Evolutionary conservation across 1,284 basidiomycete species (phyloP), one percentile per base, ranked within the genome.

Genomic region (Schizophyllum commune): DNA sequence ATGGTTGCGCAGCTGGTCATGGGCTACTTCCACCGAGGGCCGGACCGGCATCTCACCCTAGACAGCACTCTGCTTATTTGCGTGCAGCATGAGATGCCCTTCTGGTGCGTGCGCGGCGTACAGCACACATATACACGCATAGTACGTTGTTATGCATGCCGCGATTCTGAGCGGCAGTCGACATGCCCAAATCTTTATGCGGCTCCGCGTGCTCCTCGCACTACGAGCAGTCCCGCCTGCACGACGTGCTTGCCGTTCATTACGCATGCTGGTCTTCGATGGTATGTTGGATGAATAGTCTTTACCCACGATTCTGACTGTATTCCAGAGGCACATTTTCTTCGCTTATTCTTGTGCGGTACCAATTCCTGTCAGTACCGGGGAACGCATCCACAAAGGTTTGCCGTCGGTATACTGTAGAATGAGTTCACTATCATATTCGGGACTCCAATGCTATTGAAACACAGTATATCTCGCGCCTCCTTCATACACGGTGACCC

Each of bases 1-100:
- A 51, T n/a, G 9, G 53, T 61, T 1, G 56, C 56, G 6, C 15
- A 55, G 13, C 60, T 61, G 55, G 58, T 61, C 20, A 4, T 52
- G 15, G 34, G 13, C 47, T 61, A 52, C 21, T 56, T 61, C 15
- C 32, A 39, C 8, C 21, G 32, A 11, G 60, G 60, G 2, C 60
- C 60, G 53, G 39, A 47, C 13, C 39, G 39, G 2, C 13, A 13
- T 17, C 39, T 47, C 8, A 47, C 17, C 17, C 39, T 47, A 17
- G 13, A 17, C 13, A 11, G 39, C 13, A 11, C 39, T 17, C 13
- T 47, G 39, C 3, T 47, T 3, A 47, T 47, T 13, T 47, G 39
- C 39, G 17, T 47, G 39, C 39, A 17, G 17, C 39, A 47, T 47
- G 39, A 47, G 9, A 11, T 47, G 13, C 39, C 39, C 39, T 17